Percentiles rank a stretch among this genome's conserved stretches.
phyloP scores from a whole-genome alignment of 2,329 filamentous ascomycete species.

The Penicillium sp. region DNA sequence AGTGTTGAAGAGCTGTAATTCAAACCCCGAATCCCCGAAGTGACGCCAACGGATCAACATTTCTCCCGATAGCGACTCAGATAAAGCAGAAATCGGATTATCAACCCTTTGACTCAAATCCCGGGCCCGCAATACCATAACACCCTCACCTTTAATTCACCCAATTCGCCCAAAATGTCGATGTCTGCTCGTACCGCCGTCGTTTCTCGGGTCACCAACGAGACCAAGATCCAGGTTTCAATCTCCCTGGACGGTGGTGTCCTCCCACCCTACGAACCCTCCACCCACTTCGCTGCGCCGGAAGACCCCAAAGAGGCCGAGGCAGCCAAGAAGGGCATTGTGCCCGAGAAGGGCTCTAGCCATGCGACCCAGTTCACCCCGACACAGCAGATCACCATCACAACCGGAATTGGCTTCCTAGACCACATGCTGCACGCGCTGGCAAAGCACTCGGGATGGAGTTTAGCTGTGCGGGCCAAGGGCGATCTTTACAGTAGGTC shows the following conservation, averaged over 20 bases:
- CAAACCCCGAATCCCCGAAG: conserved; percentile 12
- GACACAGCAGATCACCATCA: conserved; percentile 81
- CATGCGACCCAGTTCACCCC: conserved; percentile 85
- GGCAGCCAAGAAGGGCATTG: conserved; percentile 49
- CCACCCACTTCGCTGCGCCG: conserved; percentile 61
- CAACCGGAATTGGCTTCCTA: conserved; percentile 94
- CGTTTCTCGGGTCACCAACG: conserved; percentile 89
- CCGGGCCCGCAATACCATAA: neutral
- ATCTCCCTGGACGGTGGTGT: conserved; percentile 90
- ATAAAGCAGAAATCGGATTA: conserved; percentile 20
- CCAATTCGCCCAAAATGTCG: conserved; percentile 21
- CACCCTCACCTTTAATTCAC: neutral
- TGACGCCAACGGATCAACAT: conserved; percentile 21
- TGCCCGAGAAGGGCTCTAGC: conserved; percentile 49
- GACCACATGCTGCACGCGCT: conserved; percentile 99
- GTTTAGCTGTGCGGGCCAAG: conserved; percentile 75
- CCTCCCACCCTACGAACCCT: conserved; percentile 45
- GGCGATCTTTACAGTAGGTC: conserved; percentile 86
- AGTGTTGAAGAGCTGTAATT: conserved; percentile 1
- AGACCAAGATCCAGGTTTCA: conserved; percentile 93
- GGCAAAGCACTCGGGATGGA: conserved; percentile 95
- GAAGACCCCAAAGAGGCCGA: conserved; percentile 55
- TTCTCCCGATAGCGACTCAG: conserved; percentile 23
- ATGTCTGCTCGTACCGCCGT: conserved; percentile 69
- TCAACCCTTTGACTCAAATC: neutral